These are phyloP conservation scores for Hypomontagnella submonticulosa DNA, from an alignment of 495 filamentous ascomycete genomes.

Conservation along the genomic window DNA sequence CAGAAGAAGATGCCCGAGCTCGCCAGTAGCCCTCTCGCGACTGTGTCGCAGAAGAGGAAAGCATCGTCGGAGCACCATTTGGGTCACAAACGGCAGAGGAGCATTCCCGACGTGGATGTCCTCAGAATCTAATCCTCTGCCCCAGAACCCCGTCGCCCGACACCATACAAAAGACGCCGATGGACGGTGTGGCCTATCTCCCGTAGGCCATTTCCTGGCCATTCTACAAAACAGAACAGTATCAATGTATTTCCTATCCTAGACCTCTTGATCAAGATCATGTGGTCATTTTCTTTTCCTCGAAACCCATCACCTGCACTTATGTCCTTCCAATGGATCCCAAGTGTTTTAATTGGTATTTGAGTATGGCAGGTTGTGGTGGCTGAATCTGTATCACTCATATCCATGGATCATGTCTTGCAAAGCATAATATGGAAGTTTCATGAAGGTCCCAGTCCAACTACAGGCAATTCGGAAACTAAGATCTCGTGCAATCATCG, in stretches of 20 bases:
- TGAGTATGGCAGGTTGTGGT: slow-evolving; percentile 3
- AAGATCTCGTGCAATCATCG: slow-evolving; percentile 9
- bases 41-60: slow-evolving; percentile 61
- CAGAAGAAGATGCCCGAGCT: slow-evolving; percentile 56
- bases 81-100: slow-evolving; percentile 63
- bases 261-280: neutral
- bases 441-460: slow-evolving; percentile 1
- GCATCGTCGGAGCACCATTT: slow-evolving; percentile 50
- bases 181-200: slow-evolving; percentile 49
- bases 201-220: slow-evolving; percentile 48
- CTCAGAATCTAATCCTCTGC: slow-evolving; percentile 37
- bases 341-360: slow-evolving; percentile 3
- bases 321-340: neutral
- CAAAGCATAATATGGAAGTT: slow-evolving; percentile 3
- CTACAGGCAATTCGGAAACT: slow-evolving; percentile 3
- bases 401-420: neutral
- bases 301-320: neutral
- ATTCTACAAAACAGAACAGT: slow-evolving; percentile 35
- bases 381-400: neutral
- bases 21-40: slow-evolving; percentile 54
- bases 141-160: slow-evolving; percentile 21
- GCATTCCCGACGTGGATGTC: slow-evolving; percentile 56
- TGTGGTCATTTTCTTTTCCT: slow-evolving; percentile 9
- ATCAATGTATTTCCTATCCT: slow-evolving; percentile 15
- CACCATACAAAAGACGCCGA: slow-evolving; percentile 36